Conservation (phyloP, 1,284 basidiomycete genomes). For the Ganoderma meredithae region DNA sequence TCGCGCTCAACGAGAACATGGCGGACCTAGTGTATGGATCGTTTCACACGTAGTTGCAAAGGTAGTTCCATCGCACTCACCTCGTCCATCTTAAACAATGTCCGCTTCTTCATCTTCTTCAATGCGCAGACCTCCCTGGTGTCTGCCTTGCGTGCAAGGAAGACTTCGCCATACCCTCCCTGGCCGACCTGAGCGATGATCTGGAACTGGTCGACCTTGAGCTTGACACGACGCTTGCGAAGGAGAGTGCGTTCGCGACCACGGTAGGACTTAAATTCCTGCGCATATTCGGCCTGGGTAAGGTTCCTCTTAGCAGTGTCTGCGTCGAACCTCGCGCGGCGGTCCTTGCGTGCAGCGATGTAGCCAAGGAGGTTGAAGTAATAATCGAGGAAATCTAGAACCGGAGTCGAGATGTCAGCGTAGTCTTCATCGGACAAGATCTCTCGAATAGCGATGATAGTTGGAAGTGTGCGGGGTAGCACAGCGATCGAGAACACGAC, state of each 20-base stretch:
- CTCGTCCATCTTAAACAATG: conserved; percentile 97
- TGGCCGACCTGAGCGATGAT: conserved; percentile 98
- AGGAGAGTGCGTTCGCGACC: conserved; percentile 91
- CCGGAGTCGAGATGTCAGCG: neutral
- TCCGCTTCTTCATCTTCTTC: conserved; percentile 95
- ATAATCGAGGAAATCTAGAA: conserved; percentile 91
- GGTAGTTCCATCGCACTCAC: conserved; percentile 57
- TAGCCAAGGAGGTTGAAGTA: conserved; percentile 94
- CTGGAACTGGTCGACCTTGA: conserved; percentile 90
- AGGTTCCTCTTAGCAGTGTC: conserved; percentile 80
- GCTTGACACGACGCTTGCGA: conserved; percentile 87
- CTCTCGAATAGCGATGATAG: conserved; percentile 15
- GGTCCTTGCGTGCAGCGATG: conserved; percentile 83
- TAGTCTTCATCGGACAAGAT: neutral
- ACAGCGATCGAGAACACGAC: conserved; percentile 37
- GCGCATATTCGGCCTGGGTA: conserved; percentile 67
- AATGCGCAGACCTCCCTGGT: conserved; percentile 94
- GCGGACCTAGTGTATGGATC: conserved; percentile 63
- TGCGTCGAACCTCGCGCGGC: conserved; percentile 82
- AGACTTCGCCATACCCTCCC: conserved; percentile 97
- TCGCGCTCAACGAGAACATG: conserved; percentile 97
- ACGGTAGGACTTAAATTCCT: conserved; percentile 91
- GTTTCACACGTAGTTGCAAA: conserved; percentile 46
- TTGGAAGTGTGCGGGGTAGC: conserved; percentile 3
- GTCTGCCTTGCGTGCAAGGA: conserved; percentile 90